Conservation (phyloP, 2,329 filamentous ascomycete species). For the Trichoderma oligosporum region DNA sequence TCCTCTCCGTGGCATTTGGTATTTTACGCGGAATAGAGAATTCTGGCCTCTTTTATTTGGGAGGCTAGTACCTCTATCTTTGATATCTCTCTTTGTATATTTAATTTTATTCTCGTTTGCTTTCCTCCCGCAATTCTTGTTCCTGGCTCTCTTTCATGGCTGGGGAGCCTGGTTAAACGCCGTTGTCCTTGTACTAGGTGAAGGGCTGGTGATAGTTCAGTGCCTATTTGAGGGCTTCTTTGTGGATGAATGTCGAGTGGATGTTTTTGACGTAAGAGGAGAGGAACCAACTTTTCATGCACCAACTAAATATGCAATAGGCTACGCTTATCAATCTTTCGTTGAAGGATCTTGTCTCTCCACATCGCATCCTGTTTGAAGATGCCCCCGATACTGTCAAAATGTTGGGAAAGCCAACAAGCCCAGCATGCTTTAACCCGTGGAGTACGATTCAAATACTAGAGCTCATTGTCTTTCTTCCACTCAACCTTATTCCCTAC, state of each 20-base stretch:
- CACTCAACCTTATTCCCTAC: constrained; percentile 82
- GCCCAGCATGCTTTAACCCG: constrained; percentile 73
- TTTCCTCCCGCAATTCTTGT: constrained; percentile 83
- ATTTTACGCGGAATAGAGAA: constrained; percentile 72
- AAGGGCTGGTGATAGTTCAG: constrained; percentile 67
- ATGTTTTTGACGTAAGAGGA: constrained; percentile 70
- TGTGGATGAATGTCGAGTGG: constrained; percentile 72
- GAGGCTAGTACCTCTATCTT: constrained; percentile 72
- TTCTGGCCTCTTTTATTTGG: constrained; percentile 78
- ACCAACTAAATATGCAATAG: constrained; percentile 30
- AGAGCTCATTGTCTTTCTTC: constrained; percentile 74
- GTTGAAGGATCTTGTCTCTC: constrained; percentile 63
- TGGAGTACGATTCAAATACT: constrained; percentile 89
- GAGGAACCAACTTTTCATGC: neutral
- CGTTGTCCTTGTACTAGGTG: constrained; percentile 80
- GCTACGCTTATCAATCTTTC: constrained; percentile 72
- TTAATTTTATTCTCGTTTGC: constrained; percentile 82
- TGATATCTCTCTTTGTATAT: constrained; percentile 81
- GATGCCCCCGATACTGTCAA: constrained; percentile 71
- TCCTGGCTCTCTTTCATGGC: constrained; percentile 86
- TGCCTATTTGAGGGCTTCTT: constrained; percentile 75
- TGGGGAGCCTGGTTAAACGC: constrained; percentile 86
- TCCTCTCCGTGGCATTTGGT: constrained; percentile 71
- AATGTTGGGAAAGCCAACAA: constrained; percentile 77
- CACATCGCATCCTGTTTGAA: constrained; percentile 60